Percentiles rank a stretch among this genome's conserved stretches.
phyloP scores from a whole-genome alignment of 495 filamentous ascomycete genomes.

The Neurospora sp. region DNA sequence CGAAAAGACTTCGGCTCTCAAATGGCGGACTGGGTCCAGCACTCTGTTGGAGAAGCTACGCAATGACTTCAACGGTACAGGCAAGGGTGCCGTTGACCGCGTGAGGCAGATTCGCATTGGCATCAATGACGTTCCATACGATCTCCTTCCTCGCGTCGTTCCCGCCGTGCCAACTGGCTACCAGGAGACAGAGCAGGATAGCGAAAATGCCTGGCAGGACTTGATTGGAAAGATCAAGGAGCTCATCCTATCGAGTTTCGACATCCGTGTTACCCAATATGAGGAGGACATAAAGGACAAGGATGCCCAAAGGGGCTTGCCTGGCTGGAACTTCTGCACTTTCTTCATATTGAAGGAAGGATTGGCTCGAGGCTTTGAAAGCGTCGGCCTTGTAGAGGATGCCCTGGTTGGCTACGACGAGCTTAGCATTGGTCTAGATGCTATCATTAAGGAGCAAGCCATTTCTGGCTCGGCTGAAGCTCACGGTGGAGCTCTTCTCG shows the following conservation, averaged over 20 bases:
- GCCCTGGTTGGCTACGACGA: conserved; percentile 89
- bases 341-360: conserved; percentile 98
- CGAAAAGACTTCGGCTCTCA: conserved; percentile 28
- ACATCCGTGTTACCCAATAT: conserved; percentile 83
- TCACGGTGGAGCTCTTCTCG: conserved; percentile 56
- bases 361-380: conserved; percentile 86
- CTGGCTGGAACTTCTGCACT: conserved; percentile 98
- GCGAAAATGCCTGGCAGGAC: conserved; percentile 67
- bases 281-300: conserved; percentile 95
- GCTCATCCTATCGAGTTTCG: conserved; percentile 81
- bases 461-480: conserved; percentile 40
- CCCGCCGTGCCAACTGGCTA: conserved; percentile 48
- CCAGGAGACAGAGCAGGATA: conserved; percentile 56
- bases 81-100: conserved; percentile 67
- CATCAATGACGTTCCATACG: conserved; percentile 50
- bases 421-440: conserved; percentile 73
- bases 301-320: conserved; percentile 76
- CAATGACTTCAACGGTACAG: conserved; percentile 81
- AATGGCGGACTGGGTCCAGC: conserved; percentile 70
- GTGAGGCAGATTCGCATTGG: conserved; percentile 77
- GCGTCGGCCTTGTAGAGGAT: conserved; percentile 91
- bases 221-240: conserved; percentile 78
- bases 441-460: conserved; percentile 66
- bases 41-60: conserved; percentile 85
- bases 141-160: conserved; percentile 43